phyloP scores from a whole-genome alignment of 139 green algal species.

The Pycnococcus provasolii region DNA sequence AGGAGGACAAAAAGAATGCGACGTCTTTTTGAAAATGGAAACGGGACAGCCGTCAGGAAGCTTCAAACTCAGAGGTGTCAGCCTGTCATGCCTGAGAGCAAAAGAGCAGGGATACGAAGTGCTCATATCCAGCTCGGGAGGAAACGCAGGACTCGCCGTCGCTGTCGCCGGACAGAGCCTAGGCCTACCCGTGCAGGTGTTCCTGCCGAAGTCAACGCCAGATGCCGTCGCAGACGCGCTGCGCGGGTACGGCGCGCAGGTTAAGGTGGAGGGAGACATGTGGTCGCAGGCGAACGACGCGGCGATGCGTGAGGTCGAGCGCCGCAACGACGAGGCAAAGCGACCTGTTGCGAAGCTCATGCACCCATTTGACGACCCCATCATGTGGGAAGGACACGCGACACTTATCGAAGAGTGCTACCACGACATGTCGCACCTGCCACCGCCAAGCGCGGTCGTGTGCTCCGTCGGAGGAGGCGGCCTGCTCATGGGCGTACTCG shows the following conservation, averaged over 20 bases:
- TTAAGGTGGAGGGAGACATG: constrained; percentile 22
- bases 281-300: constrained; percentile 31
- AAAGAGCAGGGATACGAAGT: background rate
- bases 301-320: background rate
- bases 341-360: constrained; percentile 10
- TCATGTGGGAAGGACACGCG: constrained; percentile 27
- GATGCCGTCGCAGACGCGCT: constrained; percentile 11
- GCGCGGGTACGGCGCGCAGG: constrained; percentile 18
- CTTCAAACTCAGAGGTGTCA: constrained; percentile 23
- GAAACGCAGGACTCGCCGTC: constrained; percentile 31
- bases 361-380: constrained; percentile 28
- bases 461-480: constrained; percentile 31
- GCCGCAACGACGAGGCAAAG: background rate
- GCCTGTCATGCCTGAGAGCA: background rate
- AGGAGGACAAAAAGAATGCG: too few relatives aligned
- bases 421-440: background rate
- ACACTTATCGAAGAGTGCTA: constrained; percentile 20
- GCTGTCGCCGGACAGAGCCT: constrained; percentile 25
- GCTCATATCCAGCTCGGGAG: constrained; percentile 27
- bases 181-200: background rate
- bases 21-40: constrained; percentile 13
- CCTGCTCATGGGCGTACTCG: constrained; percentile 27
- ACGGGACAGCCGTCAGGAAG: constrained; percentile 17
- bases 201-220: constrained; percentile 26
- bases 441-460: constrained; percentile 15